These are phyloP conservation scores for Rhynchospora tenuis DNA, from an alignment of 176 grass and related monocot species.

Conservation along the genomic window DNA sequence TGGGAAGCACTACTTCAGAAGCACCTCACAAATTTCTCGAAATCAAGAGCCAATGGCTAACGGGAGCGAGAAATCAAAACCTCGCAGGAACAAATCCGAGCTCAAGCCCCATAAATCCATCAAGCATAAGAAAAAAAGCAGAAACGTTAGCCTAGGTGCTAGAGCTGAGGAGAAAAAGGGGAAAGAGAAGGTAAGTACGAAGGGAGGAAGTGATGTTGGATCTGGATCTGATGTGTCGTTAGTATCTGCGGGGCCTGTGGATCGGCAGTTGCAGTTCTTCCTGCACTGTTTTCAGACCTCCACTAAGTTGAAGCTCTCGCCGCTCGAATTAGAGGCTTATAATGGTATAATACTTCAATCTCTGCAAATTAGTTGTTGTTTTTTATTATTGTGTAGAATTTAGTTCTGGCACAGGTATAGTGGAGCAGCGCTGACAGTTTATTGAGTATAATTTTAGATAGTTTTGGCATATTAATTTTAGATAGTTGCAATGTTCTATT, in stretches of 20 bases:
- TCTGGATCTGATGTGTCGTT: constrained; percentile 19
- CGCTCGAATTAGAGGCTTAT: constrained; percentile 77
- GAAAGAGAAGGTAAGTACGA: constrained; percentile 29
- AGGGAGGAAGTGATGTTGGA: neutral
- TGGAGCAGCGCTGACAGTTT: neutral
- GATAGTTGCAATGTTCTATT: no score
- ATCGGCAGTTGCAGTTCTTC: constrained; percentile 64
- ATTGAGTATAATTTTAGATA: neutral
- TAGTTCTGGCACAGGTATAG: neutral
- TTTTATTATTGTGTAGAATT: neutral
- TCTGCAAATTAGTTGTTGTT: neutral
- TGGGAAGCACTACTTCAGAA: neutral
- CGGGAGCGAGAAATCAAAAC: constrained; percentile 1
- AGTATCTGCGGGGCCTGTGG: constrained; percentile 32
- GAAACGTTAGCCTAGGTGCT: neutral
- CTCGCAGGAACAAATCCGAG: constrained; percentile 14
- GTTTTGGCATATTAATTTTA: neutral
- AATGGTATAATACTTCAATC: constrained; percentile 31
- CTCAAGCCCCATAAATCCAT: constrained; percentile 29
- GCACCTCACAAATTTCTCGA: neutral
- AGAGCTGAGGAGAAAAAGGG: constrained; percentile 23
- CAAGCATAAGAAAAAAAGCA: constrained; percentile 8
- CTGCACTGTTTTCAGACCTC: constrained; percentile 68
- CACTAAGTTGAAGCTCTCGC: constrained; percentile 74
- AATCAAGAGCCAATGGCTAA: constrained; percentile 4